A percentile compares a stretch with the other conserved stretches of the same genome.
These are phyloP conservation scores for Entomortierella parvispora DNA, from an alignment of 192 early-diverging fungal genomes.

Conservation along the genomic window DNA sequence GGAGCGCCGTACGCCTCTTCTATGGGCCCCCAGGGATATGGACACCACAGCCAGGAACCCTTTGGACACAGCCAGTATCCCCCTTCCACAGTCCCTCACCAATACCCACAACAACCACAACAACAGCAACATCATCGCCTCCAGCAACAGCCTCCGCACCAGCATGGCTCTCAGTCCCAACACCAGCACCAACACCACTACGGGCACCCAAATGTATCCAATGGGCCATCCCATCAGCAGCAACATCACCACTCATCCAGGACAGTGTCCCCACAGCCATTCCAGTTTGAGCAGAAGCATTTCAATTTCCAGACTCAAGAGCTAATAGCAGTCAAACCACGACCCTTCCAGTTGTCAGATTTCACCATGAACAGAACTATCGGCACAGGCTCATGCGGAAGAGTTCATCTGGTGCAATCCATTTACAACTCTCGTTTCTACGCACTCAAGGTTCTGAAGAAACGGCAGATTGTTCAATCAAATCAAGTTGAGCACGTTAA, in stretches of 20 bases:
- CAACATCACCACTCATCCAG: conserved; percentile 8
- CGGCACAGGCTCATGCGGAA: conserved; percentile 96
- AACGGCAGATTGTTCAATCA: conserved; percentile 90
- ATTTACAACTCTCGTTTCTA: conserved; percentile 84
- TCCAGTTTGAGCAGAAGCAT: conserved; percentile 51
- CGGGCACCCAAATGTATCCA: neutral
- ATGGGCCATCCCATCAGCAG: neutral
- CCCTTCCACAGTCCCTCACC: neutral
- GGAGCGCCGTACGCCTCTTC: conserved; percentile 12
- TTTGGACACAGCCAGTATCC: neutral
- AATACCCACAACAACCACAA: neutral
- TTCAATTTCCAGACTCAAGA: conserved; percentile 50
- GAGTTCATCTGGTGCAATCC: conserved; percentile 91
- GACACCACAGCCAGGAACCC: conserved; percentile 12
- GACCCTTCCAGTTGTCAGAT: conserved; percentile 71
- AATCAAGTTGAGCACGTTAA: conserved; percentile 98
- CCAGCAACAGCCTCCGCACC: neutral
- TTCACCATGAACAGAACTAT: conserved; percentile 89
- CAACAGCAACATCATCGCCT: conserved; percentile 11
- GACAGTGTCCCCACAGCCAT: conserved; percentile 37
- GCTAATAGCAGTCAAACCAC: conserved; percentile 38
- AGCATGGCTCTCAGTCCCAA: neutral
- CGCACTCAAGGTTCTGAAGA: conserved; percentile 96
- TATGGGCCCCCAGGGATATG: conserved; percentile 10
- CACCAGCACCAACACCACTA: conserved; percentile 10